phyloP scores from a whole-genome alignment of 805 yeast genomes.

The Cyberlindnera nakhonratchasimensis region DNA sequence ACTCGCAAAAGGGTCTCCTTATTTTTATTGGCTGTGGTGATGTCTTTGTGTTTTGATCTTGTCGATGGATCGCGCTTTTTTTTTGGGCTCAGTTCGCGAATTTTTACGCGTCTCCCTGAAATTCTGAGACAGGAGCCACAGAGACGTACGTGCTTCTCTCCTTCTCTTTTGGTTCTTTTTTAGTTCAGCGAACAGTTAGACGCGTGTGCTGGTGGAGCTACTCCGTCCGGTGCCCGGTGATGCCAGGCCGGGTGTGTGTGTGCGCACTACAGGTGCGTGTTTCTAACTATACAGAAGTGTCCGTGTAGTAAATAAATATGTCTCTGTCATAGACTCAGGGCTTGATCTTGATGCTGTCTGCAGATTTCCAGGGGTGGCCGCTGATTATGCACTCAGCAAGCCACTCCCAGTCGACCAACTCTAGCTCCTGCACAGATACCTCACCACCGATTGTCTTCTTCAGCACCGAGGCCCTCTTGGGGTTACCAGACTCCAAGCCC shows the following conservation, averaged over 20 bases:
- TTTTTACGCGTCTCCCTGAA: no score
- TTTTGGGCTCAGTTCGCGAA: not conserved
- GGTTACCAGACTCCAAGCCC: slow-evolving; percentile 1
- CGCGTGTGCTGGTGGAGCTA: no score
- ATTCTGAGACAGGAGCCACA: no score
- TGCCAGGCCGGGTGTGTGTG: no score
- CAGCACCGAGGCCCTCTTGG: slow-evolving; percentile 6
- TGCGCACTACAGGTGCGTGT: not conserved
- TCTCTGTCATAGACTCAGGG: no score
- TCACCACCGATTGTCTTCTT: not conserved
- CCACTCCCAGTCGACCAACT: slow-evolving; percentile 61
- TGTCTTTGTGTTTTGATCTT: slow-evolving; percentile 1
- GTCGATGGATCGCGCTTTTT: slow-evolving; percentile 1
- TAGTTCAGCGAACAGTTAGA: no score
- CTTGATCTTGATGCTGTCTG: not conserved
- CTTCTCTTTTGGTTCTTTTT: not conserved
- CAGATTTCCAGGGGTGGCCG: slow-evolving; percentile 26
- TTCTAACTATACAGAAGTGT: not conserved
- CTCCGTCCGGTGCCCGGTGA: no score
- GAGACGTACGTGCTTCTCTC: not conserved
- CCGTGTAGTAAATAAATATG: not conserved
- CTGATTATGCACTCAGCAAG: slow-evolving; percentile 56
- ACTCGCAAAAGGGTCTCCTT: not conserved
- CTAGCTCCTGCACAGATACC: slow-evolving; percentile 2
- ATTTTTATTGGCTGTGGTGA: not conserved